A percentile compares a stretch with the other conserved stretches of the same genome.
These are phyloP conservation scores for Diutina mesorugosa DNA, from an alignment of 1,139 yeast species.

Conservation along the genomic window DNA sequence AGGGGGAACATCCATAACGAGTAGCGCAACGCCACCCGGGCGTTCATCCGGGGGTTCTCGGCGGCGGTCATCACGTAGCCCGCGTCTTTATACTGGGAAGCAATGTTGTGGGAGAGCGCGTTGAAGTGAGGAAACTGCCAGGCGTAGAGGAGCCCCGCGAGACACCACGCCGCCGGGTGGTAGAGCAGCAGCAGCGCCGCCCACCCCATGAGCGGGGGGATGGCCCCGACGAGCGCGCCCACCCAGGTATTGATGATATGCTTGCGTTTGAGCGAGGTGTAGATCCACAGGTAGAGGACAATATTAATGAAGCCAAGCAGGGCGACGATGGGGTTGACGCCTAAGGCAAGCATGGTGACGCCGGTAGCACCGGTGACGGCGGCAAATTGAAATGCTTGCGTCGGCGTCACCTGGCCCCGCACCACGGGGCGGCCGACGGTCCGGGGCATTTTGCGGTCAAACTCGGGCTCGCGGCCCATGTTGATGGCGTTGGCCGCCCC, in stretches of 20 bases:
- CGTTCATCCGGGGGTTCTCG: constrained; percentile 82
- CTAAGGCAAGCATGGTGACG: constrained; percentile 50
- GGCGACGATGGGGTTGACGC: constrained; percentile 83
- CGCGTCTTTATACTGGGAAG: constrained; percentile 79
- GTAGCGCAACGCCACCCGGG: constrained; percentile 84
- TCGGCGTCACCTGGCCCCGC: constrained; percentile 61
- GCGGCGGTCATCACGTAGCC: constrained; percentile 97
- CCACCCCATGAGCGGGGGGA: constrained; percentile 99
- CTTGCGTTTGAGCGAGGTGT: constrained; percentile 79
- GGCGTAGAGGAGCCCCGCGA: constrained; percentile 81
- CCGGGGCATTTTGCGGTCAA: constrained; percentile 78
- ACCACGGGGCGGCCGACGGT: constrained; percentile 89
- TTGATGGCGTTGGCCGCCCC: constrained; percentile 95
- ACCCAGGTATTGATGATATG: constrained; percentile 93
- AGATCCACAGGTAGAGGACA: constrained; percentile 73
- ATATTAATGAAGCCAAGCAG: constrained; percentile 67
- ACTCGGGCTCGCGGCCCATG: constrained; percentile 92
- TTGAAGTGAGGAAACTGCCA: constrained; percentile 99
- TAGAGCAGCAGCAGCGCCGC: constrained; percentile 76
- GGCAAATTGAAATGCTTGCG: constrained; percentile 74
- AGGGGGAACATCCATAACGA: constrained; percentile 86
- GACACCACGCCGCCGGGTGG: constrained; percentile 92
- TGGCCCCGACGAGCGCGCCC: constrained; percentile 96
- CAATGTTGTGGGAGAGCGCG: constrained; percentile 77
- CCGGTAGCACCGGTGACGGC: constrained; percentile 63